Percentiles rank a stretch among this genome's conserved stretches.
Conservation (phyloP, 148 eudicot species). For the Selenicereus undatus region DNA sequence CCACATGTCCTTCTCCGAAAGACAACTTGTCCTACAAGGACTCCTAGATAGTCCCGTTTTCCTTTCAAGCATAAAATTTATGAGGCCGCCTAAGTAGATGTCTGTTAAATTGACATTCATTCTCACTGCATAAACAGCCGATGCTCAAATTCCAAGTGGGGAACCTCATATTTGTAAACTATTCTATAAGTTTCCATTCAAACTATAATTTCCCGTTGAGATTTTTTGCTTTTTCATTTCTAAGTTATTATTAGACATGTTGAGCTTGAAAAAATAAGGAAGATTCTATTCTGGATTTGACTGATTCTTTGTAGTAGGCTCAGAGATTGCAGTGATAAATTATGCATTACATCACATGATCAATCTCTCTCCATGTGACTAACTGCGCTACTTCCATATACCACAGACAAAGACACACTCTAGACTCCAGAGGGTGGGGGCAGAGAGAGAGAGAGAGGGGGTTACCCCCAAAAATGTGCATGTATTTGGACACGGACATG, state of each 20-base stretch:
- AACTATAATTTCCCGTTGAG: slow-evolving; percentile 3
- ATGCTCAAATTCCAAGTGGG: not conserved
- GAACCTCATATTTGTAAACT: slow-evolving; percentile 3
- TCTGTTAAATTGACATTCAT: not conserved
- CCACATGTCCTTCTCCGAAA: no score
- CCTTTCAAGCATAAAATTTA: not conserved
- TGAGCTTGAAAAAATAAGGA: slow-evolving; percentile 27
- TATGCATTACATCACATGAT: slow-evolving; percentile 32
- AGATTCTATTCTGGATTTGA: slow-evolving; percentile 41
- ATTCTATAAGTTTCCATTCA: slow-evolving; percentile 1
- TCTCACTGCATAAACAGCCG: not conserved
- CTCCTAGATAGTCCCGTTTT: not conserved
- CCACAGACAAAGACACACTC: slow-evolving; percentile 31
- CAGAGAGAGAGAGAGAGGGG: slow-evolving; percentile 3
- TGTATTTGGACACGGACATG: slow-evolving; percentile 29
- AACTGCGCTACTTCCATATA: slow-evolving; percentile 30
- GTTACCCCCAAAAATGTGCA: slow-evolving; percentile 24
- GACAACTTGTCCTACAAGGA: not conserved
- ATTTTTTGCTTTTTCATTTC: not conserved
- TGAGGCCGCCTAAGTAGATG: not conserved
- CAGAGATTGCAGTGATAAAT: slow-evolving; percentile 24
- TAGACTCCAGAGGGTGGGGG: slow-evolving; percentile 11
- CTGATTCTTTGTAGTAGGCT: slow-evolving; percentile 29
- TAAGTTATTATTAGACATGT: not conserved
- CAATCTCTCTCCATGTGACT: slow-evolving; percentile 37